These are phyloP conservation scores for Pseudogymnoascus sp. DNA, from an alignment of 2,329 filamentous ascomycete genomes.

Conservation along the genomic window DNA sequence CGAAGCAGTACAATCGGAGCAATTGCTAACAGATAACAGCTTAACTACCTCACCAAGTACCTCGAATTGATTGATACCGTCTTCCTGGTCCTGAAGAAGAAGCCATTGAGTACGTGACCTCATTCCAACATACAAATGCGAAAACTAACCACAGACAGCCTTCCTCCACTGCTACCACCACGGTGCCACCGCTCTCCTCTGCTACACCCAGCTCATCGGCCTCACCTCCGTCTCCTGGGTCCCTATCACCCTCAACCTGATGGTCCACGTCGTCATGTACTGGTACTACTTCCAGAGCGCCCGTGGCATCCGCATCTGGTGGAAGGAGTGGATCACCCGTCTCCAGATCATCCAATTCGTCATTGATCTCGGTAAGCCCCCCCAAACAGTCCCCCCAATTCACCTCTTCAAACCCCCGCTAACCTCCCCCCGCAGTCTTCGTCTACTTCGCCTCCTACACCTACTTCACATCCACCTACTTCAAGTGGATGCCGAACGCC, in stretches of 20 bases:
- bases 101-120: constrained; percentile 66
- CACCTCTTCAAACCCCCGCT: constrained; percentile 15
- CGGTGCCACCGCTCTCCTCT: constrained; percentile 89
- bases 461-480: constrained; percentile 92
- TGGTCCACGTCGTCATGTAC: constrained; percentile 98
- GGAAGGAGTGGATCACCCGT: constrained; percentile 99
- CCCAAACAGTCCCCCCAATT: neutral
- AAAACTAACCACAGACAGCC: constrained; percentile 35
- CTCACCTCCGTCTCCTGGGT: constrained; percentile 93
- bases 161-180: constrained; percentile 99
- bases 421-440: constrained; percentile 59
- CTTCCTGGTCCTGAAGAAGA: constrained; percentile 99
- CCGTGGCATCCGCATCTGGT: constrained; percentile 92
- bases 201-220: constrained; percentile 94
- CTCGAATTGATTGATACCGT: constrained; percentile 90
- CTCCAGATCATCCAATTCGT: constrained; percentile 96
- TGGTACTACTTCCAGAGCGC: constrained; percentile 99
- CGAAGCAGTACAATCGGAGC: neutral
- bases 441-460: constrained; percentile 99
- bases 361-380: constrained; percentile 76
- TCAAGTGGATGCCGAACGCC: constrained; percentile 69
- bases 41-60: constrained; percentile 98
- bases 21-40: constrained; percentile 45
- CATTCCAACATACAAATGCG: neutral
- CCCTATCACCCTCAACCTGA: constrained; percentile 82